phyloP scores from a whole-genome alignment of 257 asterid genomes.

The Verbena officinalis region DNA sequence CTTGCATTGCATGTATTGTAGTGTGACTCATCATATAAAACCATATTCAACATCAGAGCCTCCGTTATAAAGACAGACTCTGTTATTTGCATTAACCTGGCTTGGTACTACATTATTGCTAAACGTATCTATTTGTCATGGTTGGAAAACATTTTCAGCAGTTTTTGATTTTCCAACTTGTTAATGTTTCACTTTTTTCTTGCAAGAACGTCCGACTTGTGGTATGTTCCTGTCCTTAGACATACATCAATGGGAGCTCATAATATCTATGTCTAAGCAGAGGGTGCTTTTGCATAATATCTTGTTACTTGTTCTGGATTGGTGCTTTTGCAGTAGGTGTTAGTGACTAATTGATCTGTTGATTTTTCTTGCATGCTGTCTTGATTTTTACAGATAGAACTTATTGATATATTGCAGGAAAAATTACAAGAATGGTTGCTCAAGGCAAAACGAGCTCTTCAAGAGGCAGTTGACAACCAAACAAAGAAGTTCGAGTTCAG shows the following conservation, averaged over 20 bases:
- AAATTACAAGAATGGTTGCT: conserved; percentile 83
- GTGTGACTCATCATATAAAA: conserved; percentile 1
- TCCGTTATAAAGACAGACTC: neutral
- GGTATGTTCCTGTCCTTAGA: conserved; percentile 17
- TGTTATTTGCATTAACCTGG: conserved; percentile 7
- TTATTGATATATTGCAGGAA: conserved; percentile 55
- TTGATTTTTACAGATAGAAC: conserved; percentile 11
- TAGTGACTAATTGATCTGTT: neutral
- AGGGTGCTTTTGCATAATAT: neutral
- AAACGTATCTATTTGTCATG: conserved; percentile 6
- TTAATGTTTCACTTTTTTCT: neutral
- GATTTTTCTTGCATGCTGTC: conserved; percentile 23
- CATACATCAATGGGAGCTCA: neutral
- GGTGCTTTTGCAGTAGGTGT: neutral
- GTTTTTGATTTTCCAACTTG: conserved; percentile 1
- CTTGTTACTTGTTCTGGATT: conserved; percentile 12
- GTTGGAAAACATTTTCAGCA: conserved; percentile 4
- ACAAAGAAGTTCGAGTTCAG: conserved; percentile 55
- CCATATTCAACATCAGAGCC: conserved; percentile 6
- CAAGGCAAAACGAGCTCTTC: conserved; percentile 61
- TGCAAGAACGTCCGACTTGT: conserved; percentile 14
- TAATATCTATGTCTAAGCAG: neutral
- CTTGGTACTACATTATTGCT: conserved; percentile 18
- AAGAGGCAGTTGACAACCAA: conserved; percentile 55
- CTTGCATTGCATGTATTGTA: conserved; percentile 8